Evolutionary conservation across 192 early-diverging fungal species (phyloP).

Genomic region (Thamnidium elegans): DNA sequence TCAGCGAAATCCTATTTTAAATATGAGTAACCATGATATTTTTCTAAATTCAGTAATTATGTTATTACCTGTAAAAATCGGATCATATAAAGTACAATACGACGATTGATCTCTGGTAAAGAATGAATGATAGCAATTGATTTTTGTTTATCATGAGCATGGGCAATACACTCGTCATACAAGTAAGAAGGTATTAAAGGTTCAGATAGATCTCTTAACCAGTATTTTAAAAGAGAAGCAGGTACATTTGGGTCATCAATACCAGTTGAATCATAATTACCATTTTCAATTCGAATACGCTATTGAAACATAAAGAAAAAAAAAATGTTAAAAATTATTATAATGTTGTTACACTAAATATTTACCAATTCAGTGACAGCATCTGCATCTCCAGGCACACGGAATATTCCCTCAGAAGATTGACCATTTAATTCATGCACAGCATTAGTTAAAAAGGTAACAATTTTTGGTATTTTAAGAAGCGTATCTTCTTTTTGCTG

Average conservation of each 20-base stretch:
- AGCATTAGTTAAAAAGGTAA: slow-evolving; percentile 73
- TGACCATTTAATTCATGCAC: slow-evolving; percentile 77
- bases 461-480: slow-evolving; percentile 73
- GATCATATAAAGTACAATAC: slow-evolving; percentile 78
- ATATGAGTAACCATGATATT: neutral
- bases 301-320: slow-evolving; percentile 31
- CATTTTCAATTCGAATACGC: slow-evolving; percentile 81
- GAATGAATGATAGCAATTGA: slow-evolving; percentile 47
- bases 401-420: slow-evolving; percentile 90
- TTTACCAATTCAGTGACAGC: slow-evolving; percentile 69
- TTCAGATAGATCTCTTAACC: slow-evolving; percentile 92
- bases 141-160: slow-evolving; percentile 46
- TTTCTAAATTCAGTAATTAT: neutral
- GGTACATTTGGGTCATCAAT: slow-evolving; percentile 92
- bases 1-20: slow-evolving; percentile 68
- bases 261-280: slow-evolving; percentile 62
- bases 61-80: slow-evolving; percentile 68
- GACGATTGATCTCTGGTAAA: slow-evolving; percentile 61
- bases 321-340: neutral
- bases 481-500: slow-evolving; percentile 38
- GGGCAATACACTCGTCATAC: slow-evolving; percentile 74
- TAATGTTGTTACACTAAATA: slow-evolving; percentile 17
- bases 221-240: slow-evolving; percentile 89
- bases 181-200: slow-evolving; percentile 82
- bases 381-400: slow-evolving; percentile 92